A percentile compares a stretch with the other conserved stretches of the same genome.
phyloP scores from a whole-genome alignment of 2,329 filamentous ascomycete genomes.

The Camillea tinctor region DNA sequence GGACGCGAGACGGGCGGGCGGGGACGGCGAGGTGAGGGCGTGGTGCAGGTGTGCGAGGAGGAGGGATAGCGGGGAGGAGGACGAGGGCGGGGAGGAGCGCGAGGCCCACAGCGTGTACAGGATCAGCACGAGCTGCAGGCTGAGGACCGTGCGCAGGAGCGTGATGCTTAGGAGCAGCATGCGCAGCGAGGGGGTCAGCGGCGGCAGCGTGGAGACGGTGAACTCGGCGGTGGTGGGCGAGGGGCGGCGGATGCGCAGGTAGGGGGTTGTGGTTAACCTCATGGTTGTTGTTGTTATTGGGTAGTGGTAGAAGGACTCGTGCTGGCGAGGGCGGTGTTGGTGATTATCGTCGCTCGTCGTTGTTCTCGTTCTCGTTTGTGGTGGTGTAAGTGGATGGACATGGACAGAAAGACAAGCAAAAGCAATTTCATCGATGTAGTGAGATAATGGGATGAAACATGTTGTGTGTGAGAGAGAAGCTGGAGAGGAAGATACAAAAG shows the following conservation, averaged over 20 bases:
- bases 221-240: slow-evolving; percentile 91
- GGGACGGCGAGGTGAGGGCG: slow-evolving; percentile 15
- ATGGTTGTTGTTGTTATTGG: slow-evolving; percentile 1
- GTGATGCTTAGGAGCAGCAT: slow-evolving; percentile 44
- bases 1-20: slow-evolving; percentile 33
- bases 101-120: slow-evolving; percentile 48
- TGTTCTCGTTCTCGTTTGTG: background rate
- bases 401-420: no score
- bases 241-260: slow-evolving; percentile 63
- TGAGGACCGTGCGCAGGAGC: slow-evolving; percentile 41
- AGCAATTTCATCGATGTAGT: background rate
- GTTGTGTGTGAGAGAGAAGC: background rate
- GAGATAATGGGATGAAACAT: background rate
- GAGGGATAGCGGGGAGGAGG: slow-evolving; percentile 6
- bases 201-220: slow-evolving; percentile 79
- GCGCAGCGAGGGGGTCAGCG: slow-evolving; percentile 46
- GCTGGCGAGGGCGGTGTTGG: slow-evolving; percentile 2
- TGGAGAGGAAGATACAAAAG: background rate
- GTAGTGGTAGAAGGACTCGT: no score
- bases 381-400: background rate
- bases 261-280: slow-evolving; percentile 63
- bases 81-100: slow-evolving; percentile 7
- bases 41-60: slow-evolving; percentile 24
- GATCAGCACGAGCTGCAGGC: slow-evolving; percentile 44
- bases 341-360: slow-evolving; percentile 6